Conservation (phyloP, 768 basidiomycete genomes). For the Leucocoprinus leucothites region DNA sequence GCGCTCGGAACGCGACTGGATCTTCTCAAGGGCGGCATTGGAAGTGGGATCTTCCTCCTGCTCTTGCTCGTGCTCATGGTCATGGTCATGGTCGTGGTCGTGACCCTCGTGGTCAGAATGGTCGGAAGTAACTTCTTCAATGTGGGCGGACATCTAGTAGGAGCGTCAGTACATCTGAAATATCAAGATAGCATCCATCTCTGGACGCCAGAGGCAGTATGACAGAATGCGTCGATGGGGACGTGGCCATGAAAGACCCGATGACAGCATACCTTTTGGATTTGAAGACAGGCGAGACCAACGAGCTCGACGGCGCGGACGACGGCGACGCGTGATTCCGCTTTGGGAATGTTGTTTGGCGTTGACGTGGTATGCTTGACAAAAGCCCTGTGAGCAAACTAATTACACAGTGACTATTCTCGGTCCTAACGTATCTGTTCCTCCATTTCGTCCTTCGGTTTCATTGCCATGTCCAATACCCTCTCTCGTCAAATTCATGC, state of each 20-base stretch:
- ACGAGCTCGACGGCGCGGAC: conserved; percentile 34
- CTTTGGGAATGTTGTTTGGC: conserved; percentile 23
- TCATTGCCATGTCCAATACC: conserved; percentile 28
- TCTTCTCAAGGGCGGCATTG: conserved; percentile 83
- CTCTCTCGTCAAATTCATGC: conserved; percentile 53
- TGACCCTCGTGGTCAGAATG: conserved; percentile 67
- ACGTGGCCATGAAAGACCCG: conserved; percentile 2
- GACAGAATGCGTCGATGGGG: neutral
- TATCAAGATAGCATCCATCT: conserved; percentile 31
- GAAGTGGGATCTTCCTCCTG: conserved; percentile 84
- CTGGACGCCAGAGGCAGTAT: neutral
- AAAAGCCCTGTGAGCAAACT: conserved; percentile 17
- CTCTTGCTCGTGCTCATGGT: conserved; percentile 55
- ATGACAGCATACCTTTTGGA: conserved; percentile 14
- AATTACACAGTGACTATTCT: conserved; percentile 1
- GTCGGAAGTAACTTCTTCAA: conserved; percentile 82
- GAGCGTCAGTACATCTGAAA: conserved; percentile 27
- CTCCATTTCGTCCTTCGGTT: conserved; percentile 17
- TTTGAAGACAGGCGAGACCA: conserved; percentile 27
- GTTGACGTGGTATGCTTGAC: conserved; percentile 28
- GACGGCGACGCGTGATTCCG: conserved; percentile 5
- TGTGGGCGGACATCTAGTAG: conserved; percentile 71
- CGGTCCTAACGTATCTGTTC: conserved; percentile 5
- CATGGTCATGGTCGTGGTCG: conserved; percentile 54
- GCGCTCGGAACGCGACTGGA: conserved; percentile 91